These are phyloP conservation scores for Cryphonectria radicalis DNA, from an alignment of 2,329 filamentous ascomycete genomes.

Conservation along the genomic window DNA sequence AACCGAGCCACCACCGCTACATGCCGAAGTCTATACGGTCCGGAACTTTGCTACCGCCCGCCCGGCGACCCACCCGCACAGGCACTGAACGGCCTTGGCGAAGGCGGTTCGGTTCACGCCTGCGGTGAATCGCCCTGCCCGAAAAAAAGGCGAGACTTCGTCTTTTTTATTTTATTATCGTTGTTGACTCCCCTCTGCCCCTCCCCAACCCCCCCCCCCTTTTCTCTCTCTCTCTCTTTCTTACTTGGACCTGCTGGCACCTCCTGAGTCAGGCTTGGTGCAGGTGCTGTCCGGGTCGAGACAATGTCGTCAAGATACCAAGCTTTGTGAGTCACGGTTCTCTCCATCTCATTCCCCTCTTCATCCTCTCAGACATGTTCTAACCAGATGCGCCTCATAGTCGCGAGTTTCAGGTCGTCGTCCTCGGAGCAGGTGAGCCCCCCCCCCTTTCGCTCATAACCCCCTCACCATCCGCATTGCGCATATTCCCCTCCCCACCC, in stretches of 20 bases:
- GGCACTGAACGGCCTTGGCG: conserved; percentile 26
- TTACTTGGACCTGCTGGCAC: not conserved
- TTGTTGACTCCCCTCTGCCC: not conserved
- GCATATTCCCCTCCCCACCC: conserved; percentile 18
- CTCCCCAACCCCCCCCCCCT: too few species aligned
- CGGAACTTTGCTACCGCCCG: conserved; percentile 20
- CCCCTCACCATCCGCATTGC: conserved; percentile 29
- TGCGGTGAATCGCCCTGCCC: conserved; percentile 19
- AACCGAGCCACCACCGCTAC: conserved; percentile 13
- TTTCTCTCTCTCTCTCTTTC: not conserved
- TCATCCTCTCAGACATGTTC: not conserved
- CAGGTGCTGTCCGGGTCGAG: conserved; percentile 24
- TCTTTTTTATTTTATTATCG: not conserved
- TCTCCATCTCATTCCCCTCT: not conserved
- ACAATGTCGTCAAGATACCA: conserved; percentile 30
- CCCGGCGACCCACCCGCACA: conserved; percentile 21
- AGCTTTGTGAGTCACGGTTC: conserved; percentile 26
- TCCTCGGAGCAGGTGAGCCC: conserved; percentile 73
- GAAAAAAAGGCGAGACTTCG: conserved; percentile 2
- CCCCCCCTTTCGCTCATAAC: conserved; percentile 5
- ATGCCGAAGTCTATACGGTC: conserved; percentile 26
- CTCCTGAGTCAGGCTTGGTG: conserved; percentile 22
- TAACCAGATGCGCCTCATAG: conserved; percentile 43
- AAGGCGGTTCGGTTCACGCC: conserved; percentile 20
- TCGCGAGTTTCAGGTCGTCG: conserved; percentile 82